Evolutionary conservation across 75 land plant genomes (phyloP).

Genomic region (Cryptomeria japonica): DNA sequence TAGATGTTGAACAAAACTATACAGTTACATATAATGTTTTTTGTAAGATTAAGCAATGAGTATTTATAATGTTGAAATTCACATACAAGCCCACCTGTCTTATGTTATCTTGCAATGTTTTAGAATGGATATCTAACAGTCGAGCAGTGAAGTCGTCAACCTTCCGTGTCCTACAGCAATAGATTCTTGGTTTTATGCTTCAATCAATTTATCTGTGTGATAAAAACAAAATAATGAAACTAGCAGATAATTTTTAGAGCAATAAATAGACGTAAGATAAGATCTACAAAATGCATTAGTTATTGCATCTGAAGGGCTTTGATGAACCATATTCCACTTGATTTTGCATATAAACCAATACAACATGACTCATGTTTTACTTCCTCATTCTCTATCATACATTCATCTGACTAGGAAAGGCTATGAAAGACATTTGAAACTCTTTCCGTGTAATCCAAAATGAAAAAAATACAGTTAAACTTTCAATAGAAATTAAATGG

Average conservation of each 20-base stretch:
- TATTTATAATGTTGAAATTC: background rate
- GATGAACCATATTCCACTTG: background rate
- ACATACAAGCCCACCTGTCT: slow-evolving; percentile 58
- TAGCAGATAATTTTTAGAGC: background rate
- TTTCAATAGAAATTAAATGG: background rate
- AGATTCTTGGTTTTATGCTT: slow-evolving; percentile 7
- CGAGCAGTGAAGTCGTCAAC: slow-evolving; percentile 87
- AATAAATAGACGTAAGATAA: background rate
- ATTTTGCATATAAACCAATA: background rate
- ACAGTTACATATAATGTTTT: slow-evolving; percentile 2
- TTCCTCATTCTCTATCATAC: background rate
- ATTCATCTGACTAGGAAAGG: background rate
- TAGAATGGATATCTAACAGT: slow-evolving; percentile 82
- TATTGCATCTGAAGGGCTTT: background rate
- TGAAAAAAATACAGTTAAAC: background rate
- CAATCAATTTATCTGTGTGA: background rate
- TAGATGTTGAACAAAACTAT: background rate
- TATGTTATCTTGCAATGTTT: slow-evolving; percentile 62
- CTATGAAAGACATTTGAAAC: background rate
- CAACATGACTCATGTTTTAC: background rate
- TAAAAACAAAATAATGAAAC: background rate
- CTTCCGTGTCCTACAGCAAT: slow-evolving; percentile 69
- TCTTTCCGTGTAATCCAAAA: background rate
- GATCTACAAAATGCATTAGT: background rate
- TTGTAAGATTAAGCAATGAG: background rate